Evolutionary conservation across 768 basidiomycete genomes (phyloP), one percentile per base, ranked within the genome.

Genomic region (Mycena vitilis): DNA sequence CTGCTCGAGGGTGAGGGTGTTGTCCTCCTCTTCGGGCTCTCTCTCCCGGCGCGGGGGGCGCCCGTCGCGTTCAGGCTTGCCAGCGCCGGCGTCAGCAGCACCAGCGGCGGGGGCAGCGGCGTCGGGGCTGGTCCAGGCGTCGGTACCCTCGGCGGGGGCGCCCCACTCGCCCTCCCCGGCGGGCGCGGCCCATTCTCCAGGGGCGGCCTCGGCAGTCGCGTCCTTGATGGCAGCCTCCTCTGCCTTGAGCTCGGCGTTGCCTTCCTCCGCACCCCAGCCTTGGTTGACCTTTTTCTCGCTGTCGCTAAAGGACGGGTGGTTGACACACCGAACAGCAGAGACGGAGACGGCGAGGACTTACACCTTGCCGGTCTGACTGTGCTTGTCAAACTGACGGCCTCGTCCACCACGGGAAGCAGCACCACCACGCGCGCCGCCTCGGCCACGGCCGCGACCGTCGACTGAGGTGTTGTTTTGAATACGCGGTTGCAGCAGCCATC

Each of bases 191-290:
- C 94, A 71, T 78, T 78, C 78, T 69, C 60, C 74, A 18, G 70
- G 70, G 48, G 75, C 66, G 48, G 77, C 81, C 75, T 93, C 92
- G 25, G 79, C 85, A 25, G 81, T 83, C 47, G 90, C 94, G 76
- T 97, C 95, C 71, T 79, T 83, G 54, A 81, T 86, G 61, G 92
- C 97, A 36, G 88, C 91, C 67, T 89, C 81, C 79, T 98, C 96
- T 40, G 85, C 86, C 82, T 91, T 91, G 75, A 95, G 86, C 81
- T 98, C 97, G 45, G 92, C 79, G 73, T 83, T 86, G 73, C 93
- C 95, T 74, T 96, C 94, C 71, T 96, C 95, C 48, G 93, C 94
- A 71, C 97, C 97, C 97, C 97, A 99, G 72, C 91, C 92, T 77
- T 95, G 93, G 78, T 95, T 92, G 74, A 96, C 82, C 84, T 95